Evolutionary conservation across 768 basidiomycete species (phyloP).

Genomic region (Leucosporidium scottii): DNA sequence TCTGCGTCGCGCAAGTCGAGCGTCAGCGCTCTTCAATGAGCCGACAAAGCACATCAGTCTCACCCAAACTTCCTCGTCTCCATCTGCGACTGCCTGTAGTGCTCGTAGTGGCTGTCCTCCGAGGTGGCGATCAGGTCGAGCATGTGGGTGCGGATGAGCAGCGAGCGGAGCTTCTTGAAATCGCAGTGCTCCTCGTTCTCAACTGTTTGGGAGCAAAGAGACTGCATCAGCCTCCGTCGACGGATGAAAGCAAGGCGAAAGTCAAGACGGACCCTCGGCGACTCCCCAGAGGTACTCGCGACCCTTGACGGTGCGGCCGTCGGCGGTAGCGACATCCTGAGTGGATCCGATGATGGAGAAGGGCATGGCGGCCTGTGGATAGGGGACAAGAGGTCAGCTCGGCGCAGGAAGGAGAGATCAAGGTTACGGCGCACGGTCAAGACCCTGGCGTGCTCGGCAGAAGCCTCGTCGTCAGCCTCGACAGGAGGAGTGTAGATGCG

Average conservation of each 20-base stretch:
- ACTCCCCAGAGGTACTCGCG: slow-evolving; percentile 99
- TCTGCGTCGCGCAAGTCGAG: slow-evolving; percentile 3
- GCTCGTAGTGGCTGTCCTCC: slow-evolving; percentile 94
- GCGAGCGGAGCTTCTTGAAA: slow-evolving; percentile 92
- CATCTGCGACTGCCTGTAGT: slow-evolving; percentile 97
- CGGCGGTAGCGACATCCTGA: slow-evolving; percentile 81
- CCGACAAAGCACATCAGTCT: not conserved
- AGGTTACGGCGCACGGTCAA: slow-evolving; percentile 47
- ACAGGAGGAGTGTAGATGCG: slow-evolving; percentile 90
- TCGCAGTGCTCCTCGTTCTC: slow-evolving; percentile 99
- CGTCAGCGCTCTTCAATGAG: not conserved
- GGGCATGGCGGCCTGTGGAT: slow-evolving; percentile 68
- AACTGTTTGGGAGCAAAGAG: slow-evolving; percentile 49
- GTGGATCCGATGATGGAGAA: slow-evolving; percentile 98
- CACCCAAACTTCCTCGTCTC: slow-evolving; percentile 94
- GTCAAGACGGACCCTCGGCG: slow-evolving; percentile 79
- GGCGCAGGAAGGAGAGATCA: not conserved
- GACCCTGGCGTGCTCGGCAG: slow-evolving; percentile 77
- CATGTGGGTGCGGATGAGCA: slow-evolving; percentile 97
- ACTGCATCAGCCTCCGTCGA: not conserved
- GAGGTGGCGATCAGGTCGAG: slow-evolving; percentile 92
- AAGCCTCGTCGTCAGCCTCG: slow-evolving; percentile 76
- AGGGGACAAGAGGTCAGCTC: not conserved
- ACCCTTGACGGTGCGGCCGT: slow-evolving; percentile 90
- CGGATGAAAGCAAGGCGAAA: not conserved